Base-by-base conservation (phyloP, 2,329 filamentous ascomycete genomes). In the Paracorniculantispora psalliotae region DNA sequence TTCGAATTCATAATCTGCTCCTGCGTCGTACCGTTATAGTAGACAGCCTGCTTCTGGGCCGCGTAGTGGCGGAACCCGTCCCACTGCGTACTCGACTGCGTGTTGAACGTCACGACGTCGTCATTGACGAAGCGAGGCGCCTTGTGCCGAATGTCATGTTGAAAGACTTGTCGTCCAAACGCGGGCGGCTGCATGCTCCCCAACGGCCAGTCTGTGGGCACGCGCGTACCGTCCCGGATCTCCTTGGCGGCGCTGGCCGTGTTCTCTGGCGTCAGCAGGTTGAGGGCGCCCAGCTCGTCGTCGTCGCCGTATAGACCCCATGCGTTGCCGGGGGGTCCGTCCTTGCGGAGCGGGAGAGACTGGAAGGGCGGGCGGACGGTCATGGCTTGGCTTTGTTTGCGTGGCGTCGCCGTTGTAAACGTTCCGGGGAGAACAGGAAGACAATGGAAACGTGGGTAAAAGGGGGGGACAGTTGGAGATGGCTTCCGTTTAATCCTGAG, bases 261-360 rank as follows among this genome's bases (percentile, higher is more conserved):
- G 1, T 55, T 57, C 0, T 67, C 66, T 0, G 69, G 63, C 0
- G 80, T 84, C 57, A 84, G 73, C 2, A 82, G 72, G 66, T 84
- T 84, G 1, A 85, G 71, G 64, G 78, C 81, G 25, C 82, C 82
- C 12, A 81, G 72, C 62, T 83, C 71, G 60, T 84, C 81, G 2
- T 72, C 59, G 5, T 71, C 65, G 2, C 81, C 81, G 61, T 80
- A 83, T 4, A 82, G 75, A 1, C 80, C 80, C 82, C 82, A 85
- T 6, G 82, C 79, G 59, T 84, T 84, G 8, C 79, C 78, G 2
- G 69, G 73, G 7, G 81, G 80, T 0, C 79, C 80, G 59, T 73
- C 67, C 49, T 78, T 77, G 59, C 75, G 73, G 1, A 84, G 72
- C 0, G 81, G 81, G 0, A 84, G 76, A 3, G 74, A 69, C 7